Percentiles rank a stretch among this genome's conserved stretches.
These are phyloP conservation scores for Stentor roeselii DNA, from an alignment of 73 alveolate species.

Conservation along the genomic window DNA sequence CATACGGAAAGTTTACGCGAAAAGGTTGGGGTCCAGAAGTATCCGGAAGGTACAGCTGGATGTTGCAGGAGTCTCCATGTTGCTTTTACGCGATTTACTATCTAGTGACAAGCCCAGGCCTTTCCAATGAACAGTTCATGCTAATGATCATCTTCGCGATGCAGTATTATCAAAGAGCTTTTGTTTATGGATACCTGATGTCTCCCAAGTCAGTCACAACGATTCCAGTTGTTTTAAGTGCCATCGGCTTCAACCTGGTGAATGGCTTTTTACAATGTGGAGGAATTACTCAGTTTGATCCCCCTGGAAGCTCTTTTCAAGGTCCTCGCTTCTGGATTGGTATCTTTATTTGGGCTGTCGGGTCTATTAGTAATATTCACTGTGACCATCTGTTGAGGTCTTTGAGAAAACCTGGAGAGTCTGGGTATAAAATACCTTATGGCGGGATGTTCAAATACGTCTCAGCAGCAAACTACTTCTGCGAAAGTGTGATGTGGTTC, in stretches of 20 bases:
- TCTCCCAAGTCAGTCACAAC: not conserved
- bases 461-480: not conserved
- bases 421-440: conserved; percentile 23
- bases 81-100: not conserved
- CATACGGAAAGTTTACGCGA: conserved; percentile 10
- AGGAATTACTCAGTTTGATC: not conserved
- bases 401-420: conserved; percentile 24
- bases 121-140: not conserved
- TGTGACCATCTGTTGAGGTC: not conserved
- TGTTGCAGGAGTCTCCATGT: conserved; percentile 1
- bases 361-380: not conserved
- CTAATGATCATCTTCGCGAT: not conserved
- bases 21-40: conserved; percentile 7
- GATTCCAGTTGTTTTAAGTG: not conserved
- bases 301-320: not conserved
- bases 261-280: conserved; percentile 11
- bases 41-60: not conserved
- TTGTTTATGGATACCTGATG: not conserved
- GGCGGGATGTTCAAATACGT: conserved; percentile 5
- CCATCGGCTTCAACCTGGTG: not conserved
- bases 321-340: not conserved
- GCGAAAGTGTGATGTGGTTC: not conserved
- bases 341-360: not conserved
- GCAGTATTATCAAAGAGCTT: not conserved
- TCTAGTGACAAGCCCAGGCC: not conserved